Percentiles rank a stretch among this genome's conserved stretches.
These are phyloP conservation scores for Artemisia princeps DNA, from an alignment of 140 eudicot genomes.

Conservation along the genomic window DNA sequence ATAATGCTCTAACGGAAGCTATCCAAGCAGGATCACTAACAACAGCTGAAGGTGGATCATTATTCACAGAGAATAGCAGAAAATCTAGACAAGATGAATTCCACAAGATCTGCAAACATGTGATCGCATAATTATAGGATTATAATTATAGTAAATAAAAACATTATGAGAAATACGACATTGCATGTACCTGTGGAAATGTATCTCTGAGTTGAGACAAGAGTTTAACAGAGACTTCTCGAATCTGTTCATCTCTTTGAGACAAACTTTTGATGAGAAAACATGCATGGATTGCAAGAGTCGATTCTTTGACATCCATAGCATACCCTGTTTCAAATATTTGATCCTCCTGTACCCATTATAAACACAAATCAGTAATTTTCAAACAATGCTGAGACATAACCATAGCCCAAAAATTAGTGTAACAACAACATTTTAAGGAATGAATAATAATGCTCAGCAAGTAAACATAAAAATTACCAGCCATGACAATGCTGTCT, in stretches of 20 bases:
- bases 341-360: constrained; percentile 58
- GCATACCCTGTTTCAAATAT: constrained; percentile 77
- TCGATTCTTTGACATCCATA: constrained; percentile 61
- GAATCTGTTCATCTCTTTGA: constrained; percentile 84
- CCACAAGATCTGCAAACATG: constrained; percentile 80
- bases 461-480: constrained; percentile 31
- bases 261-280: constrained; percentile 83
- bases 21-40: constrained; percentile 86
- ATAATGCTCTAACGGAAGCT: constrained; percentile 72
- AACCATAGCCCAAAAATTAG: neutral
- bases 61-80: constrained; percentile 72
- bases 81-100: constrained; percentile 80
- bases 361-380: neutral
- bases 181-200: constrained; percentile 91
- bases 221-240: constrained; percentile 72
- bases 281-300: constrained; percentile 76
- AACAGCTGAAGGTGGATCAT: constrained; percentile 67
- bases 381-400: neutral
- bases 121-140: neutral
- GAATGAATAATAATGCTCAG: neutral
- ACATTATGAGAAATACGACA: neutral
- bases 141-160: neutral
- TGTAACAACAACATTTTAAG: no score
- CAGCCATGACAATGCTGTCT: constrained; percentile 82
- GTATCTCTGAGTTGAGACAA: constrained; percentile 73